Percentiles rank a stretch among this genome's conserved stretches.
Evolutionary conservation across 345 rosid genomes (phyloP).

Genomic region (Theobroma cacao): DNA sequence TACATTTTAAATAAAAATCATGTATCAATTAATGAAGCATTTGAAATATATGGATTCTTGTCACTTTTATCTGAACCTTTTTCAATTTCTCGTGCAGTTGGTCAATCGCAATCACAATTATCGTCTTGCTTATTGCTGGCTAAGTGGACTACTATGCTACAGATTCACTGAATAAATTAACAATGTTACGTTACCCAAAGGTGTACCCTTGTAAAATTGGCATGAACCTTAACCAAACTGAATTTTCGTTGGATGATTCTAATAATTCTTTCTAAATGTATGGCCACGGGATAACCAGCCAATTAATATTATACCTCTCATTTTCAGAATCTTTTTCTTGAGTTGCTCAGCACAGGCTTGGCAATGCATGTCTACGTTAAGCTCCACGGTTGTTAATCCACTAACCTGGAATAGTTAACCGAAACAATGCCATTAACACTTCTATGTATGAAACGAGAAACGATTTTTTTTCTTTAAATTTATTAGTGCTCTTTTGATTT

Average conservation of each 20-base stretch:
- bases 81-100: not conserved
- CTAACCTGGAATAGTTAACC: conserved; percentile 41
- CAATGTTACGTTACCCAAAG: not conserved
- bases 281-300: not conserved
- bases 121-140: not conserved
- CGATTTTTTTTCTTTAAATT: not conserved
- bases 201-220: not conserved
- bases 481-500: not conserved
- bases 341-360: conserved; percentile 94
- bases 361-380: conserved; percentile 87
- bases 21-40: too few species aligned
- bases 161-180: not conserved
- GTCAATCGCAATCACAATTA: not conserved
- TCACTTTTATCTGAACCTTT: not conserved
- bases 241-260: not conserved
- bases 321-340: conserved; percentile 77
- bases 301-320: conserved; percentile 69
- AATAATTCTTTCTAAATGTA: not conserved
- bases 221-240: too few species aligned
- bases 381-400: conserved; percentile 69
- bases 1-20: too few species aligned
- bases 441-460: not conserved
- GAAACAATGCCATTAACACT: not conserved
- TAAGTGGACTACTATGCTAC: not conserved
- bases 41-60: too few species aligned